These are phyloP conservation scores for Microbotryomycetes sp. DNA, from an alignment of 1,284 basidiomycete genomes.

Conservation along the genomic window DNA sequence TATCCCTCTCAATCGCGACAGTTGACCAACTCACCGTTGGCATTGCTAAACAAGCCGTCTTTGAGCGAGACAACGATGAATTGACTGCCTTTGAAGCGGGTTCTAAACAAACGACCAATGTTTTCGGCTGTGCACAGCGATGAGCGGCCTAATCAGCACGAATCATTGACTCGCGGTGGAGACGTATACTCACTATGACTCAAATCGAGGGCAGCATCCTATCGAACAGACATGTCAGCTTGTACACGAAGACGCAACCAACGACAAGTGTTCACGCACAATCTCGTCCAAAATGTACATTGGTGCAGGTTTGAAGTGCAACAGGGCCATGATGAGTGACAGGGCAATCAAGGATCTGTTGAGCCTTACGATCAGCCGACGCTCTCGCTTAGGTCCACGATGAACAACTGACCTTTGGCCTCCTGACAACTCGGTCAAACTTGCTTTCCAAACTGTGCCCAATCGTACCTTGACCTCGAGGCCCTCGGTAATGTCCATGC, in stretches of 20 bases:
- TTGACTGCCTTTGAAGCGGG: conserved; percentile 94
- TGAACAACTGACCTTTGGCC: conserved; percentile 69
- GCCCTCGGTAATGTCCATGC: conserved; percentile 85
- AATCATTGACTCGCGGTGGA: neutral
- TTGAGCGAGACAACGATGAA: conserved; percentile 98
- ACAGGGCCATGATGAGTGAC: conserved; percentile 92
- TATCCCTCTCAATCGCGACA: too few species aligned
- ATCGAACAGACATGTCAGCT: conserved; percentile 18
- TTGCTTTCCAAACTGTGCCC: conserved; percentile 94
- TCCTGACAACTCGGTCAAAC: conserved; percentile 90
- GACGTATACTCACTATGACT: conserved; percentile 63
- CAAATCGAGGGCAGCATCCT: conserved; percentile 75
- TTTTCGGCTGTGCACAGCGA: conserved; percentile 51
- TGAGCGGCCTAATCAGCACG: too few species aligned
- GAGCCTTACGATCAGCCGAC: too few species aligned
- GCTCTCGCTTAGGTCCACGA: conserved; percentile 12
- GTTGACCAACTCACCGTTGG: conserved; percentile 66
- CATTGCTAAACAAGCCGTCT: conserved; percentile 95
- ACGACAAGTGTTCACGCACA: conserved; percentile 18
- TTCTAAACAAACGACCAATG: conserved; percentile 92
- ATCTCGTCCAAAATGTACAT: conserved; percentile 99
- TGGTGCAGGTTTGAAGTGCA: conserved; percentile 98
- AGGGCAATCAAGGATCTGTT: conserved; percentile 86
- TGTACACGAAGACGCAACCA: conserved; percentile 47
- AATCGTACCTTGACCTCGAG: conserved; percentile 95